These are phyloP conservation scores for Parachaetomium inaequale DNA, from an alignment of 495 filamentous ascomycete species.

Conservation along the genomic window DNA sequence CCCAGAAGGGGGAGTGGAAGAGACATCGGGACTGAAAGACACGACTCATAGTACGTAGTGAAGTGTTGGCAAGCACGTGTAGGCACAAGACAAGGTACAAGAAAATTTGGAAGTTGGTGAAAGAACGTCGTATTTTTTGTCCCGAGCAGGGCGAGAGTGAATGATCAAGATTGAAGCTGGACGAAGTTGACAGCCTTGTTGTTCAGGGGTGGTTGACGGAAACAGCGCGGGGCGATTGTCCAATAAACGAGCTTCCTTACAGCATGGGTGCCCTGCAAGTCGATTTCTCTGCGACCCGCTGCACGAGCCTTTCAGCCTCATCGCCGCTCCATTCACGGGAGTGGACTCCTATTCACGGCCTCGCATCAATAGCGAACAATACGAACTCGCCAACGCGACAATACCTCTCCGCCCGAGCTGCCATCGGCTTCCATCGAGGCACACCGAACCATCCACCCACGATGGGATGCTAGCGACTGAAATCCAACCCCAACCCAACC, in stretches of 20 bases:
- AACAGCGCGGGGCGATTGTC: background rate
- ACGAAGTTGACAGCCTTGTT: constrained; percentile 9
- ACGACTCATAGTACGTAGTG: too few species aligned
- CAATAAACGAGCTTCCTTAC: background rate
- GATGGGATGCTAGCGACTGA: background rate
- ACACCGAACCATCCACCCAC: background rate
- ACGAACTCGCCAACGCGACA: background rate
- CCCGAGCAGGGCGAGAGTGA: too few species aligned
- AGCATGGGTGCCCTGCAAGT: background rate
- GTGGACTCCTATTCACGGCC: constrained; percentile 13
- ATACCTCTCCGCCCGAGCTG: background rate
- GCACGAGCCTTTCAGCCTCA: constrained; percentile 16
- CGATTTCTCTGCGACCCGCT: constrained; percentile 10
- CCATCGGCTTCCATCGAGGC: background rate
- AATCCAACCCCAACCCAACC: background rate
- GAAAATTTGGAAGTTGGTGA: background rate
- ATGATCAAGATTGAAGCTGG: background rate
- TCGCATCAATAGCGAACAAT: constrained; percentile 7
- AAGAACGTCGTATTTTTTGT: background rate
- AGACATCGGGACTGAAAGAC: too few species aligned
- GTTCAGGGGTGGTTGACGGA: constrained; percentile 13
- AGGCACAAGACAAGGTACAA: background rate
- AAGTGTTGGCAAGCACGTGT: too few species aligned
- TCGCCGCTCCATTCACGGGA: background rate
- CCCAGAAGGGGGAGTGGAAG: too few species aligned